Evolutionary conservation across 306 rosid genomes (phyloP), one percentile per base, ranked within the genome.

Genomic region (Carpinus fangiana): DNA sequence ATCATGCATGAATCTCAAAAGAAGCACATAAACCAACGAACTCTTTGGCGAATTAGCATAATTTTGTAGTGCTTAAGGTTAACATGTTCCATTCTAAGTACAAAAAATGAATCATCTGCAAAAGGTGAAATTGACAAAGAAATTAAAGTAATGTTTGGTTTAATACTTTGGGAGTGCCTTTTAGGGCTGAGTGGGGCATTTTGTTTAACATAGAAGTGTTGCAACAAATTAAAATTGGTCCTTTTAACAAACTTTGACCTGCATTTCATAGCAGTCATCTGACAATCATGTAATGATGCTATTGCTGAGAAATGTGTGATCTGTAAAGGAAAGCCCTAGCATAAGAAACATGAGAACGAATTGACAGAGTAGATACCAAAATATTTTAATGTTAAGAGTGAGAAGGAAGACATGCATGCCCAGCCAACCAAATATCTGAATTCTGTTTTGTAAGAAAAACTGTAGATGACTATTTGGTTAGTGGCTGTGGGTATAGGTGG

Each of bases 351-450:
- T 59, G 31, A 59, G 31, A 59, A 59, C 23, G 17, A 21, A 59
- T n/a, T 59, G 65, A 59, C 26, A 59, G 36, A 59, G 65, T 59
- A 59, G 65, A 59, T 23, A 23, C 12, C n/a, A 13, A 23, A 20
- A 59, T 59, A 56, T 11, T 57, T 23, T 11, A n/a, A 56, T 17
- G 62, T 56, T 21, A 13, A 57, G 26, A 21, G 41, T 36, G 41
- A 36, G 41, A 36, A 36, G 34, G 64, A 57, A 57, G 17, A 2
- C 17, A 59, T 59, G 65, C 65, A 59, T 21, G 45, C 45, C 65
- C 65, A 59, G 12, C 38, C 65, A 59, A 41, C 36, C 36, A 59
- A 59, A 59, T 36, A 59, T 59, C 65, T 59, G 65, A 59, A 59
- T 9, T 57, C 64, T 6, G 65, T 59, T 28, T 59, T 17, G 2